phyloP scores from a whole-genome alignment of 371 early-diverging fungal species.

The Mucor plumbeus region DNA sequence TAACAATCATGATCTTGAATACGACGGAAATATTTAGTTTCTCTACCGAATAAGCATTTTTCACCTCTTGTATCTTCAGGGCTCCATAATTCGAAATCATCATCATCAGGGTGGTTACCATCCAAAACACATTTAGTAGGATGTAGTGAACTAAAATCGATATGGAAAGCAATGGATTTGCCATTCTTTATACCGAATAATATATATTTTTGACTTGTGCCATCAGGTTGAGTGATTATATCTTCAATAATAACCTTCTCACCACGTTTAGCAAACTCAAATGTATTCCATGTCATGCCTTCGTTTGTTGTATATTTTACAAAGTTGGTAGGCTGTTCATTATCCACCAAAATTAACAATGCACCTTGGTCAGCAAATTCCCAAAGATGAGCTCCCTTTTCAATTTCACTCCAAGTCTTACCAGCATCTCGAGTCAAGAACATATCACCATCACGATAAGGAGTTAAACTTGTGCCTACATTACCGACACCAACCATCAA shows the following conservation, averaged over 20 bases:
- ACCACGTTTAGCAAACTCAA: conserved; percentile 56
- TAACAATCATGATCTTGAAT: conserved; percentile 78
- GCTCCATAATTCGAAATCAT: conserved; percentile 85
- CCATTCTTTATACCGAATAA: conserved; percentile 60
- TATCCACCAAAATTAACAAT: conserved; percentile 73
- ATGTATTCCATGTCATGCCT: conserved; percentile 66
- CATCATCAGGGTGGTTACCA: conserved; percentile 46
- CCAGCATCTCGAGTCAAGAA: conserved; percentile 89
- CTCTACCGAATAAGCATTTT: conserved; percentile 76
- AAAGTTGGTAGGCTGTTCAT: conserved; percentile 75
- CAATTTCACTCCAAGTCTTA: conserved; percentile 73
- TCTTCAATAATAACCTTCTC: conserved; percentile 61
- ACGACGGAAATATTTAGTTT: conserved; percentile 80
- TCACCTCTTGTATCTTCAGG: conserved; percentile 59
- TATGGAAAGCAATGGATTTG: conserved; percentile 61
- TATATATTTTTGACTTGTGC: conserved; percentile 74
- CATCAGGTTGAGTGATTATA: conserved; percentile 75
- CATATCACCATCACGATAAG: conserved; percentile 77
- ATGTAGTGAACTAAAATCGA: conserved; percentile 82
- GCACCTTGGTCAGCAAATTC: conserved; percentile 91
- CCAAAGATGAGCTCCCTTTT: conserved; percentile 77
- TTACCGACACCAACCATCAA: conserved; percentile 93
- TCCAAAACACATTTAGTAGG: conserved; percentile 66
- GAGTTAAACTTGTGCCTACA: conserved; percentile 72
- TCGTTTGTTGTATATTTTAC: conserved; percentile 70